A percentile compares a stretch with the other conserved stretches of the same genome.
These are phyloP conservation scores for Clarireedia paspali DNA, from an alignment of 2,329 filamentous ascomycete species.

Conservation along the genomic window DNA sequence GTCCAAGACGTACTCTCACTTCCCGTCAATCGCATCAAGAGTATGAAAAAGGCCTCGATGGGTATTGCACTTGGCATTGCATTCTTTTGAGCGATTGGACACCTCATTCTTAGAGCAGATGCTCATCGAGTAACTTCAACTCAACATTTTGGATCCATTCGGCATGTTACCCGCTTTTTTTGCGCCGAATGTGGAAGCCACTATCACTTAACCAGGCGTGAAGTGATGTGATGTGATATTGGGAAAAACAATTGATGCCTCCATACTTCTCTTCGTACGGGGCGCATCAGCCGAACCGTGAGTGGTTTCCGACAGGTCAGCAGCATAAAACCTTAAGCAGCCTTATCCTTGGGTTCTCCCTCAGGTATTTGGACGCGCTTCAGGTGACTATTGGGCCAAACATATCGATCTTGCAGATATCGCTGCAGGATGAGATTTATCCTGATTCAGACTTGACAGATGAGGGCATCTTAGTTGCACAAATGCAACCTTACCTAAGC, in stretches of 20 bases:
- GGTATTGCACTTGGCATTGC: background rate
- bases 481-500: background rate
- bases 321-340: background rate
- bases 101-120: too few species aligned
- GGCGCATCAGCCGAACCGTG: background rate
- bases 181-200: background rate
- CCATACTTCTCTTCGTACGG: background rate
- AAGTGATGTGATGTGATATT: too few species aligned
- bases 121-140: too few species aligned
- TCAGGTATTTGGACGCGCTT: background rate
- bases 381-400: slow-evolving; percentile 1
- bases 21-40: background rate
- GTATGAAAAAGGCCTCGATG: too few species aligned
- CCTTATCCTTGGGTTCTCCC: background rate
- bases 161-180: background rate
- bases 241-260: too few species aligned
- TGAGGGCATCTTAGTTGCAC: background rate
- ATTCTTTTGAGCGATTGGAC: background rate
- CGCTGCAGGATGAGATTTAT: background rate
- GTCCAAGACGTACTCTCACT: background rate
- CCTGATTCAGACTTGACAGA: background rate
- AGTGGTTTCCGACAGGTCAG: slow-evolving; percentile 1
- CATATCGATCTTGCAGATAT: background rate
- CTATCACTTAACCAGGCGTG: too few species aligned
- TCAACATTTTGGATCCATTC: too few species aligned